phyloP scores from a whole-genome alignment of 345 rosid species.

The Melastoma malabathricum region DNA sequence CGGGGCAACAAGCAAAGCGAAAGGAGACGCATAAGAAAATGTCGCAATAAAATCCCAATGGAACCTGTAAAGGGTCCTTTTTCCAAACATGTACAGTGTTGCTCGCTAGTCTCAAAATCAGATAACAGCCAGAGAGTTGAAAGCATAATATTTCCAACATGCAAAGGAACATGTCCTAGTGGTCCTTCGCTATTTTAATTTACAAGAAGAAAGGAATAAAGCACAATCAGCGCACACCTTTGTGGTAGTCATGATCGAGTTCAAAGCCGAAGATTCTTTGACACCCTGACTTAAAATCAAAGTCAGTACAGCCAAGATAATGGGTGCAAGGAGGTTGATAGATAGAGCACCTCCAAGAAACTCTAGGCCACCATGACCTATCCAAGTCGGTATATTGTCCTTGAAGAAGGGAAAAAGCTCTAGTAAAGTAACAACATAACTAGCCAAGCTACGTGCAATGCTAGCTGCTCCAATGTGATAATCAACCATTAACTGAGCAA shows the following conservation, averaged over 20 bases:
- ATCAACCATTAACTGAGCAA: conserved; percentile 81
- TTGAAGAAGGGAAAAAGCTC: conserved; percentile 63
- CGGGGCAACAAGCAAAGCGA: too few species aligned
- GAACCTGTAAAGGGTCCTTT: too few species aligned
- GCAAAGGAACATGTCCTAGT: too few species aligned
- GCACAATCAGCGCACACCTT: conserved; percentile 29
- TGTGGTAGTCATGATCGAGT: conserved; percentile 66
- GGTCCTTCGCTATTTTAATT: too few species aligned
- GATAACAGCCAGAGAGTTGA: too few species aligned
- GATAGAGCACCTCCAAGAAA: conserved; percentile 74
- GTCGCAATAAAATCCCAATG: too few species aligned
- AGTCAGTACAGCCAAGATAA: conserved; percentile 60
- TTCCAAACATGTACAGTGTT: too few species aligned
- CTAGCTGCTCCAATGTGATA: conserved; percentile 97
- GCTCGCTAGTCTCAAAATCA: too few species aligned
- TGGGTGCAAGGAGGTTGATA: conserved; percentile 65
- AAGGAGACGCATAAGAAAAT: too few species aligned
- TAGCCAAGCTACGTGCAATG: conserved; percentile 82
- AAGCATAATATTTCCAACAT: too few species aligned
- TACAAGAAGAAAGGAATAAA: too few species aligned
- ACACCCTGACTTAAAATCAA: conserved; percentile 65
- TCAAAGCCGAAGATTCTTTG: conserved; percentile 63
- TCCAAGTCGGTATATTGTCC: conserved; percentile 57
- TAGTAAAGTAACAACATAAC: conserved; percentile 55
- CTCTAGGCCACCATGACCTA: conserved; percentile 71